Evolutionary conservation across 2,329 filamentous ascomycete genomes (phyloP), one percentile per base, ranked within the genome.

Genomic region (Fusarium sp.): DNA sequence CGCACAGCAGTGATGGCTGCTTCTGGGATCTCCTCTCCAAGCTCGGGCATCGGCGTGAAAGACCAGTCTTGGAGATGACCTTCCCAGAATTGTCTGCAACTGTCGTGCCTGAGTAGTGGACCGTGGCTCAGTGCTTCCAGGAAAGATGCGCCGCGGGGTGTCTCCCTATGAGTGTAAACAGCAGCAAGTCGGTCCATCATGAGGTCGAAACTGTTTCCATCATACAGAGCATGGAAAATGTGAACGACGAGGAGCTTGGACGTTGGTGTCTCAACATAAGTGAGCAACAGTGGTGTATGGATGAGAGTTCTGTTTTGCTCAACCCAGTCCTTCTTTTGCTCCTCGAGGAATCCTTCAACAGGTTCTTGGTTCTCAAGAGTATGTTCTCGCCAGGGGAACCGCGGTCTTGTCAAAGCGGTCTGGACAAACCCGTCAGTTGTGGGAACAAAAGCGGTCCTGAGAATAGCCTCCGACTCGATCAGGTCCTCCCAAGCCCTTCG

Each of bases 151-250:
- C 85, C 85, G 9, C 80, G 77, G 1, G 79, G 1, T 3, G 76
- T 41, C 68, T 77, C 9, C 54, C 76, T 27, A 4, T 61, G 62
- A 4, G 39, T 16, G 48, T 81, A 81, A 9, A 76, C 54, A 10
- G 59, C 48, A 32, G 78, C 18, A 78, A 97, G 85, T 23, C 87
- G 83, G 4, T 88, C 80, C 23, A 97, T 86, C 43, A 97, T 87
- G 27, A 94, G 81, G 2, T 88, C 87, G 43, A 97, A 88, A 70
- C 95, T 96, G 73, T 89, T 92, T 2, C 95, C 95, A 81, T 98
- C 95, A 76, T 98, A 98, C 0, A 98, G 82, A 0, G 90, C 95
- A 80, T 98, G 95, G 82, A 98, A 97, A 1, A 97, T 91, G 54
- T 93, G 88, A 3, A 97, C 77, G 3, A 87, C 82, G 35, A 97